Evolutionary conservation across 768 basidiomycete genomes (phyloP), one percentile per base, ranked within the genome.

Genomic region (Kwoniella sp.): DNA sequence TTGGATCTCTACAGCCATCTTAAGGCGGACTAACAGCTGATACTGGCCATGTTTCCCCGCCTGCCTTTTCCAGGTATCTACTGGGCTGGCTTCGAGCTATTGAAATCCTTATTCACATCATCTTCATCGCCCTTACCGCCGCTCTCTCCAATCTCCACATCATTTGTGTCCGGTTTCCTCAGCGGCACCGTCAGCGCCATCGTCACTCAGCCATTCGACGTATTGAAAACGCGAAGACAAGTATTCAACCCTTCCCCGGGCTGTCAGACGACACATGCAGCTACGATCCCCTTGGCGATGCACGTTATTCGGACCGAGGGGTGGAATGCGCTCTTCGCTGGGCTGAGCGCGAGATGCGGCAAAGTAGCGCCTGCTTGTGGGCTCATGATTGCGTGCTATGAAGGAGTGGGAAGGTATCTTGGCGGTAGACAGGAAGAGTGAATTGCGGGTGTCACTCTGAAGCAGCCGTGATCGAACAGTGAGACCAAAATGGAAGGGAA

Each of bases 281-380:
- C 85, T 23, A 90, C 87, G 0, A 79, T 91, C 66, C 85, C 87
- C 3, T 81, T 96, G 7, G 82, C 91, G 37, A 66, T 85, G 65
- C 86, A 87, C 63, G 89, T 98, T 50, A 74, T 92, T 37, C 86
- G 84, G 62, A 89, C 86, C 3, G 96, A 99, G 78, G 96, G 96
- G 1, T 67, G 83, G 4, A 80, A 85, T 9, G 90, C 91, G 1
- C 82, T 97, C 55, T 95, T 90, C 77, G 88, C 91, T 34, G 96
- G 96, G 0, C 82, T 92, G 45, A 80, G 88, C 8, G 95, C 95
- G 56, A 88, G 96, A 41, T 87, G 94, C 58, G 92, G 88, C 48
- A 99, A 98, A 82, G 95, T 96, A 68, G 92, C 92, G 12, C 96
- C 96, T 41, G 96, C 95, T 47, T 99, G 96, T 81, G 95, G 95